Base-by-base conservation (phyloP, 2,329 filamentous ascomycete species). In the Laburnicola sp. region DNA sequence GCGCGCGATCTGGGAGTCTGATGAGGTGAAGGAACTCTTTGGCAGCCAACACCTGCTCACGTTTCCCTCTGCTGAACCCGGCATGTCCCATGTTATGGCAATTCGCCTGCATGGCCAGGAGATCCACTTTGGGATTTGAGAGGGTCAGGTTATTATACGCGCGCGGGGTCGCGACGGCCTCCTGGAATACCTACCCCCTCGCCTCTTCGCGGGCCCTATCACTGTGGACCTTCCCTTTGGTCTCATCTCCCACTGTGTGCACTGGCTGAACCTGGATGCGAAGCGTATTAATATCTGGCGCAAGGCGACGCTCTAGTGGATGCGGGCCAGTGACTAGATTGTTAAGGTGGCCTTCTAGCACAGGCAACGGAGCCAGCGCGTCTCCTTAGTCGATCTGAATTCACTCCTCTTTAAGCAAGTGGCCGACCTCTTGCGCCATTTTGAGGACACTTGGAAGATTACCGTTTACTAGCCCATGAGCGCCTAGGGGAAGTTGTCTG, bases 251-350 rank as follows among this genome's bases (percentile, higher is more conserved):
- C 69, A 77, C 7, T 85, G 80, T 45, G 68, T 80, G 0, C 83
- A 87, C 54, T 87, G 83, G 82, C 68, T 86, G 5, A 73, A 86
- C 43, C n/a, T 83, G 0, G 42, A 51, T 2, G 68, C 70, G 1
- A 68, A 69, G 2, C 48, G 64, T 3, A 46, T 87, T 0, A 78
- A 86, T 38, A 77, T 85, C 23, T 72, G 82, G 21, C 72, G 82
- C 10, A 74, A 74, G 4, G 63, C 64, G 2, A 45, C 57, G 3
- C 69, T 73, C 1, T 80, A 77, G 77, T 68, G 39, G 23, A 46
- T 34, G 0, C 74, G 63, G 39, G 1, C 23, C 0, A 62, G 60
- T 6, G 68, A 77, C 53, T 79, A 76, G 75, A 52, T 26, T 3
- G 52, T 80, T 6, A 56, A 78, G 54, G 28, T 75, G 22, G 11